Percentiles rank a stretch among this genome's conserved stretches.
Evolutionary conservation across 192 early-diverging fungal species (phyloP).

Genomic region (Coemansia sp.): DNA sequence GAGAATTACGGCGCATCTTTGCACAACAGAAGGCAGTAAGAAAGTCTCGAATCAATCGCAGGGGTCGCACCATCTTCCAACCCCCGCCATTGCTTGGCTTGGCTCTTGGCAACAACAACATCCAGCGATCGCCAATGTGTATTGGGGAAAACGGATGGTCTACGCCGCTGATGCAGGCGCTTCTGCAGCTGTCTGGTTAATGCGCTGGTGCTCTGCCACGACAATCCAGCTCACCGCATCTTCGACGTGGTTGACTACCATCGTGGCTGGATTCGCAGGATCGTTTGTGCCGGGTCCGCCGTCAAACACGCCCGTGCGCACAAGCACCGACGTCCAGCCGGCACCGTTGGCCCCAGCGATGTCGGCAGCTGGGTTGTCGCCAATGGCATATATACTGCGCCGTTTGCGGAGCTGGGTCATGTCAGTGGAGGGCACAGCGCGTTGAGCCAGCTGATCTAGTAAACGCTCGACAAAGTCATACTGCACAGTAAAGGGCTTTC

Average conservation of each 20-base stretch:
- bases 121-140: neutral
- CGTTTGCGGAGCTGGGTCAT: neutral
- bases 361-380: constrained; percentile 71
- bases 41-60: neutral
- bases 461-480: constrained; percentile 68
- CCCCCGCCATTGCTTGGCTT: neutral
- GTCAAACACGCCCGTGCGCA: constrained; percentile 69
- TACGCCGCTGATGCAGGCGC: neutral
- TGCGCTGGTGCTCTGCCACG: constrained; percentile 20
- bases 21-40: neutral
- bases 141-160: neutral
- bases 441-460: constrained; percentile 39
- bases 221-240: constrained; percentile 62
- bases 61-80: too few species aligned
- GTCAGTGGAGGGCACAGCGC: constrained; percentile 15
- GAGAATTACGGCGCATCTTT: neutral
- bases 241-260: constrained; percentile 63
- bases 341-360: constrained; percentile 72
- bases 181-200: constrained; percentile 1
- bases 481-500: constrained; percentile 78
- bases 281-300: constrained; percentile 56
- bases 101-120: neutral
- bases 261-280: constrained; percentile 55
- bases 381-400: constrained; percentile 59
- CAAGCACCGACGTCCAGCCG: constrained; percentile 71